Conservation (phyloP, 2,329 filamentous ascomycete species). For the Monosporascus sp. region DNA sequence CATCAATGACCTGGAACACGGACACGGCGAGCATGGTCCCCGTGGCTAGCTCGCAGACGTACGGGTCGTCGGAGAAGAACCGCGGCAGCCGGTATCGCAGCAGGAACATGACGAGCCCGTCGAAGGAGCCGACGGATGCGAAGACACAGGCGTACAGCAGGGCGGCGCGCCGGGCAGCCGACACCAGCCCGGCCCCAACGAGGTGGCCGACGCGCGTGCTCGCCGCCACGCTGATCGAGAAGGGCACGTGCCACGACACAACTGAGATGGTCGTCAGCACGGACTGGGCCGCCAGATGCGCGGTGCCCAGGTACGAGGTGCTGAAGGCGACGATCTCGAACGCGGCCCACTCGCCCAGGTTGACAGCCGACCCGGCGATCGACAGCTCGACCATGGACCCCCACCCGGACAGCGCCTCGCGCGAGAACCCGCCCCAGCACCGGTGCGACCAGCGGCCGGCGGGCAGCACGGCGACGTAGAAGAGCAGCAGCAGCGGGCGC, state of each 20-base stretch:
- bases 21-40: constrained; percentile 27
- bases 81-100: constrained; percentile 24
- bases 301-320: constrained; percentile 38
- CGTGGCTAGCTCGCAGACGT: constrained; percentile 24
- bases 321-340: constrained; percentile 40
- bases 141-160: constrained; percentile 29
- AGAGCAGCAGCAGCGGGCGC: constrained; percentile 39
- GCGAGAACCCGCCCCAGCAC: constrained; percentile 41
- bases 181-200: constrained; percentile 31
- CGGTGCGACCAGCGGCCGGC: constrained; percentile 32
- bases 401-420: constrained; percentile 32
- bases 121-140: constrained; percentile 25
- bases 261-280: constrained; percentile 35
- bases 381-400: constrained; percentile 34
- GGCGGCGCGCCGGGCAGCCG: constrained; percentile 25
- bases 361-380: constrained; percentile 33
- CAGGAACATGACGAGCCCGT: constrained; percentile 26
- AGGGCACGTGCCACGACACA: constrained; percentile 38
- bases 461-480: constrained; percentile 39
- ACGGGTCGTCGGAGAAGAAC: constrained; percentile 27
- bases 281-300: constrained; percentile 37
- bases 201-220: constrained; percentile 38
- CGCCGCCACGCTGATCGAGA: constrained; percentile 36
- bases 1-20: constrained; percentile 30
- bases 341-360: constrained; percentile 37